Evolutionary conservation across 2,329 filamentous ascomycete species (phyloP).

Genomic region (Diaporthe vexans): DNA sequence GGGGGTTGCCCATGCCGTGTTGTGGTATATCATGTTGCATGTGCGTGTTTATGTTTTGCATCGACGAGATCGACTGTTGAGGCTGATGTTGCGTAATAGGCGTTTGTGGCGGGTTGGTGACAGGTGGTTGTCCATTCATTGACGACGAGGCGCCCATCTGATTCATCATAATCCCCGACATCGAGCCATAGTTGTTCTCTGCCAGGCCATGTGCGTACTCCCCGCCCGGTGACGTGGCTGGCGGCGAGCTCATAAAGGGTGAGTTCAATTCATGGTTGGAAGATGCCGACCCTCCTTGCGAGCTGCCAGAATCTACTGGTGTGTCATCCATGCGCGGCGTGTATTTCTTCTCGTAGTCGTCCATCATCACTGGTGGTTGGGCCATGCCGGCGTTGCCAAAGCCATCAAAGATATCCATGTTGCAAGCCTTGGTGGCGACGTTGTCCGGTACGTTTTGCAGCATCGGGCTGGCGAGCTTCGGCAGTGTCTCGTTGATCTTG

Average conservation of each 20-base stretch:
- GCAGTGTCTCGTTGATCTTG: slow-evolving; percentile 81
- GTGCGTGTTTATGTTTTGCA: slow-evolving; percentile 51
- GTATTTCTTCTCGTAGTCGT: slow-evolving; percentile 64
- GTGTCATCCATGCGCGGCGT: slow-evolving; percentile 58
- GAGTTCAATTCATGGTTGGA: slow-evolving; percentile 60
- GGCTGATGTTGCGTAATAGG: slow-evolving; percentile 50
- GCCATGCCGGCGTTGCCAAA: slow-evolving; percentile 75
- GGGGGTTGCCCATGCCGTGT: slow-evolving; percentile 49
- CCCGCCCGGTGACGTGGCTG: slow-evolving; percentile 66
- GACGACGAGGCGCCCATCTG: slow-evolving; percentile 55
- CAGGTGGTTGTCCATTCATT: slow-evolving; percentile 37
- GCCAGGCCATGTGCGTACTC: slow-evolving; percentile 62
- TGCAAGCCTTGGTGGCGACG: slow-evolving; percentile 49
- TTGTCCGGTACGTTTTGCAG: slow-evolving; percentile 71
- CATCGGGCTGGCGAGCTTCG: slow-evolving; percentile 72
- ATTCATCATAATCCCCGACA: slow-evolving; percentile 69
- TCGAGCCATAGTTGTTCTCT: slow-evolving; percentile 59
- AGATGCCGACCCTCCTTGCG: slow-evolving; percentile 48
- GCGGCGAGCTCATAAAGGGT: slow-evolving; percentile 67
- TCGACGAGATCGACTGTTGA: slow-evolving; percentile 51
- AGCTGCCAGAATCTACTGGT: slow-evolving; percentile 54
- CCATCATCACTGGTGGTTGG: slow-evolving; percentile 63
- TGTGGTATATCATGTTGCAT: slow-evolving; percentile 55
- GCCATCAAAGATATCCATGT: slow-evolving; percentile 75
- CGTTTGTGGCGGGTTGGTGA: slow-evolving; percentile 42